Evolutionary conservation across 768 basidiomycete species (phyloP).

Genomic region (Tricholoma terreum): DNA sequence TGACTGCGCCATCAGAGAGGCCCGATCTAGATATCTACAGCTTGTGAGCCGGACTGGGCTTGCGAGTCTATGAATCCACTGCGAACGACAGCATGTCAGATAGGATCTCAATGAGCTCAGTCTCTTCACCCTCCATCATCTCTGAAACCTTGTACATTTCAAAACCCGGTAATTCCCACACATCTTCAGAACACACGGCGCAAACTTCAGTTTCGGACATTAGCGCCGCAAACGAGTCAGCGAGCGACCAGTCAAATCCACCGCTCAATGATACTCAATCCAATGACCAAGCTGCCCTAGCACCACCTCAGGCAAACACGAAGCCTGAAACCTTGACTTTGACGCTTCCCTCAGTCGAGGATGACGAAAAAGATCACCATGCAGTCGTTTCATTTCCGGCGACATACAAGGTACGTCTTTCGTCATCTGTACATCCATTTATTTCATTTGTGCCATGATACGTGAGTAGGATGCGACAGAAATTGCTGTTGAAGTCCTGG

Average conservation of each 20-base stretch:
- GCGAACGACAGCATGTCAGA: too few relatives aligned
- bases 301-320: not conserved
- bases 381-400: conserved; percentile 14
- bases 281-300: not conserved
- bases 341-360: not conserved
- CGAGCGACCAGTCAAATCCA: not conserved
- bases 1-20: too few relatives aligned
- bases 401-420: conserved; percentile 8
- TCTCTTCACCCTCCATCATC: too few relatives aligned
- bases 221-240: not conserved
- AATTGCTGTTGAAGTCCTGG: not conserved
- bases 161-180: too few relatives aligned
- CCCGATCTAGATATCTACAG: too few relatives aligned
- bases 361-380: conserved; percentile 2
- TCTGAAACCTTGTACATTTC: too few relatives aligned
- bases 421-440: not conserved
- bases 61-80: too few relatives aligned
- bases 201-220: not conserved
- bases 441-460: not conserved
- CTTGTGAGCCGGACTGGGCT: too few relatives aligned
- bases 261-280: not conserved
- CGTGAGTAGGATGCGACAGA: conserved; percentile 2
- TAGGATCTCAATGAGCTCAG: too few relatives aligned
- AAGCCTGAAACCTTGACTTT: conserved; percentile 3
- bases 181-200: not conserved